Conservation (phyloP, 768 basidiomycete genomes). For the Pleurotus djamor region DNA sequence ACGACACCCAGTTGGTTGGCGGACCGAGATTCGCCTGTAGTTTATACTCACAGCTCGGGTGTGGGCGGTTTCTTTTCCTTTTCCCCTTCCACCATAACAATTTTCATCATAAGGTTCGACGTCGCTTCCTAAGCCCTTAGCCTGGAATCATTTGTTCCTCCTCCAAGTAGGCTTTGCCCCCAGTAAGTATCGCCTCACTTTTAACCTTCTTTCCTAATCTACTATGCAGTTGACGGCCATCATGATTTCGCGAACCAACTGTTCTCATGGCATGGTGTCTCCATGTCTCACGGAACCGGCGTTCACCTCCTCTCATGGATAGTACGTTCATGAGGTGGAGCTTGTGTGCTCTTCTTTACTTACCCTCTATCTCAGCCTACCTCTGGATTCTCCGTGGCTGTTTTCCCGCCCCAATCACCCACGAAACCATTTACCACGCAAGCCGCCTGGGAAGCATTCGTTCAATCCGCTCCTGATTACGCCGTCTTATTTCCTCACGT, state of each 20-base stretch:
- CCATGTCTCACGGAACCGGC: slow-evolving; percentile 8
- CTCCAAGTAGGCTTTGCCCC: slow-evolving; percentile 10
- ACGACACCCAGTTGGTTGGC: background rate
- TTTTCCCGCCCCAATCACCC: slow-evolving; percentile 17
- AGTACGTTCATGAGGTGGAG: background rate
- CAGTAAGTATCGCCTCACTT: background rate
- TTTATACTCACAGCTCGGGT: background rate
- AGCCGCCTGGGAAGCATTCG: slow-evolving; percentile 11
- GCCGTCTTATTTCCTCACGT: slow-evolving; percentile 5
- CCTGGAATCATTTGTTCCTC: slow-evolving; percentile 8
- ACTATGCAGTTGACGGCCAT: slow-evolving; percentile 4
- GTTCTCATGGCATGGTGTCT: slow-evolving; percentile 7
- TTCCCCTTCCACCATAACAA: background rate
- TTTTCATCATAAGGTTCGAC: slow-evolving; percentile 9
- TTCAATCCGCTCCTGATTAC: background rate
- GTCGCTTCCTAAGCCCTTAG: slow-evolving; percentile 11
- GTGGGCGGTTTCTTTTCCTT: background rate
- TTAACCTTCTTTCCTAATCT: background rate
- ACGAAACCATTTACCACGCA: slow-evolving; percentile 15
- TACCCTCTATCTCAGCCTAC: background rate
- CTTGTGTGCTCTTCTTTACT: too few relatives aligned
- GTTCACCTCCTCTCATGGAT: slow-evolving; percentile 8
- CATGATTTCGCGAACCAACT: slow-evolving; percentile 4
- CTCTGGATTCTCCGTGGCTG: slow-evolving; percentile 14
- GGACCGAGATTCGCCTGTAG: background rate